Evolutionary conservation across 2,329 filamentous ascomycete genomes (phyloP), one percentile per base, ranked within the genome.

Genomic region (Gnomoniopsis sp.): DNA sequence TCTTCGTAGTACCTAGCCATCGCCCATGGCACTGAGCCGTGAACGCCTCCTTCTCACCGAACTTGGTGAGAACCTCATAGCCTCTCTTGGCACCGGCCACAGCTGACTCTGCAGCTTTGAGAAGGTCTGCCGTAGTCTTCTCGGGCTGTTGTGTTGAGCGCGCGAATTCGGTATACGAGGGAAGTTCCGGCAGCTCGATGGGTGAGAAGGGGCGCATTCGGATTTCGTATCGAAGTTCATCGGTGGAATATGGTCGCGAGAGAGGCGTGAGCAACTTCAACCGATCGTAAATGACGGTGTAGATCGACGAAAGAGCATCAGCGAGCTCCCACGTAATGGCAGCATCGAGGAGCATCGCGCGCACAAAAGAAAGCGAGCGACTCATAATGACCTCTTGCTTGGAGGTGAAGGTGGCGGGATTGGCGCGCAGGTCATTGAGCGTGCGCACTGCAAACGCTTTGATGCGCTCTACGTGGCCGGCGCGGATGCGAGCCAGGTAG

Each of bases 201-300:
- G 77, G 71, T 1, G 88, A 77, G 67, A 96, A 96, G 0, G 91
- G 90, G 67, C 89, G 90, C 90, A 96, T 95, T 59, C 93, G 88
- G 11, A 96, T 75, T 64, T 95, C 89, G 70, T 95, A 93, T 14
- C 91, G 86, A 4, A 92, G 75, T 34, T 79, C 73, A 58, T 89
- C 83, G 17, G 82, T 83, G 58, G 86, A 84, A 69, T 92, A 96
- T 0, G 88, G 86, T 1, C 84, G 76, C 0, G 72, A 71, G 6
- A 79, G 82, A 0, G 74, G 58, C 53, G 77, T 73, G 65, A 91
- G 64, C 61, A 86, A 68, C 26, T 71, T 66, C 7, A 89, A 77
- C 10, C 89, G 86, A 44, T 61, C 59, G 30, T 78, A 70, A 1
- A 95, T 77, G 1, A 86, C 77, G 0, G 83, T 82, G 72, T 92